A percentile compares a stretch with the other conserved stretches of the same genome.
phyloP scores from a whole-genome alignment of 345 rosid species.

The Eucalyptus globulus region DNA sequence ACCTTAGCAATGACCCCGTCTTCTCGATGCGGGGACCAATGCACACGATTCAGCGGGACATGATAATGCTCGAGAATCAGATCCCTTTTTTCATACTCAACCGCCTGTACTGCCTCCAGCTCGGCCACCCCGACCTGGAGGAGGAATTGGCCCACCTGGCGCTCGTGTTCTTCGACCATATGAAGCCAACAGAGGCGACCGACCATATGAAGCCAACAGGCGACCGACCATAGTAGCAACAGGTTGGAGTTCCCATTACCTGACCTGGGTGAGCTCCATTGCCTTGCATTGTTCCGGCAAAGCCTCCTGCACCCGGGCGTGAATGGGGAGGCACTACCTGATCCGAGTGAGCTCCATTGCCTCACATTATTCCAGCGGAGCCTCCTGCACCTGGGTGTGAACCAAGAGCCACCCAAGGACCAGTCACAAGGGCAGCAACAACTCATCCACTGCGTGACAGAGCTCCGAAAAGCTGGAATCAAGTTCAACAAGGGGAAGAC shows the following conservation, averaged over 20 bases:
- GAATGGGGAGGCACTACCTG: conserved; percentile 8
- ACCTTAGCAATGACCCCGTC: conserved; percentile 59
- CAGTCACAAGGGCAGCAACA: neutral
- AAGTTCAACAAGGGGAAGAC: too few species aligned
- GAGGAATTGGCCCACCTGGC: conserved; percentile 53
- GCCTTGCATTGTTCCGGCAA: conserved; percentile 57
- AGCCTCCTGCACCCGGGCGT: conserved; percentile 51
- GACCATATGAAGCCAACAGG: too few species aligned
- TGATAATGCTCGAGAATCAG: conserved; percentile 82
- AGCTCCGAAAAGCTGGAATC: too few species aligned
- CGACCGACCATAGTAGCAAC: conserved; percentile 6
- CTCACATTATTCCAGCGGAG: conserved; percentile 58
- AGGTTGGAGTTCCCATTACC: too few species aligned
- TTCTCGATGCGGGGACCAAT: conserved; percentile 76
- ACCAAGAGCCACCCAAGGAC: conserved; percentile 3
- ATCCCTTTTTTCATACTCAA: conserved; percentile 62
- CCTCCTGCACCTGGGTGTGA: neutral
- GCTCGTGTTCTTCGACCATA: conserved; percentile 60
- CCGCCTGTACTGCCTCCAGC: conserved; percentile 38
- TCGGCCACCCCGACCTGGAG: conserved; percentile 25
- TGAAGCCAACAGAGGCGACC: conserved; percentile 59
- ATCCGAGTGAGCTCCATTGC: conserved; percentile 56
- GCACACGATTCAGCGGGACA: conserved; percentile 80
- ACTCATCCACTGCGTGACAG: too few species aligned
- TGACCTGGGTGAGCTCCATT: conserved; percentile 52